Evolutionary conservation across 768 basidiomycete species (phyloP).

Genomic region (Lentinula edodes): DNA sequence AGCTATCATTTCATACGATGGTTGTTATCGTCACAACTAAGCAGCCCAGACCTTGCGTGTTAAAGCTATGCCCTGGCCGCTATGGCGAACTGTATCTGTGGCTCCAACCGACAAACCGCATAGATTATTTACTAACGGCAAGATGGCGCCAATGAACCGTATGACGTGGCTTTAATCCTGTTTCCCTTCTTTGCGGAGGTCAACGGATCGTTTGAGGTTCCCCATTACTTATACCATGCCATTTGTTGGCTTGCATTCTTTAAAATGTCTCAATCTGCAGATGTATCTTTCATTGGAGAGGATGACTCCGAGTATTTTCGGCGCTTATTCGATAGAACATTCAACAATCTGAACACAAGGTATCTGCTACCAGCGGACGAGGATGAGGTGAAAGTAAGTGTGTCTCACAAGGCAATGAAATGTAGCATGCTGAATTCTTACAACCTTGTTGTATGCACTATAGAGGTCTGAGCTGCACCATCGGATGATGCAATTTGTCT

Average conservation of each 20-base stretch:
- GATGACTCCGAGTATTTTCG: conserved; percentile 48
- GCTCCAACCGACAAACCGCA: background rate
- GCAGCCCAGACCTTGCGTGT: background rate
- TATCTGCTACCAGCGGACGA: conserved; percentile 65
- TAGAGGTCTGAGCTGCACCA: conserved; percentile 64
- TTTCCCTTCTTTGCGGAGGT: background rate
- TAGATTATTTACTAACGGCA: background rate
- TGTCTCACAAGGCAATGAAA: background rate
- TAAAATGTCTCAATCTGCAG: conserved; percentile 13
- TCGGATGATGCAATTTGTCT: conserved; percentile 61
- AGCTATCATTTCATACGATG: background rate
- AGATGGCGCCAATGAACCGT: background rate
- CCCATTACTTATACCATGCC: conserved; percentile 5
- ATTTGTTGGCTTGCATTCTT: background rate
- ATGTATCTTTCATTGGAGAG: conserved; percentile 30
- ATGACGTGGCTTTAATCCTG: background rate
- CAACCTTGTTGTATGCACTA: background rate
- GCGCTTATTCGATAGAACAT: conserved; percentile 41
- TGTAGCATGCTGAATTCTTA: conserved; percentile 1
- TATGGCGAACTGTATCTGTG: background rate
- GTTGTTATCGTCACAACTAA: background rate
- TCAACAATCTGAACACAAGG: conserved; percentile 48
- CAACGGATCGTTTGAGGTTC: background rate
- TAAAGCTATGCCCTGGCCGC: background rate
- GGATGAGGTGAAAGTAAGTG: conserved; percentile 55